A percentile compares a stretch with the other conserved stretches of the same genome.
These are phyloP conservation scores for Tetrapisispora nanseiensis DNA, from an alignment of 805 yeast species.

Conservation along the genomic window DNA sequence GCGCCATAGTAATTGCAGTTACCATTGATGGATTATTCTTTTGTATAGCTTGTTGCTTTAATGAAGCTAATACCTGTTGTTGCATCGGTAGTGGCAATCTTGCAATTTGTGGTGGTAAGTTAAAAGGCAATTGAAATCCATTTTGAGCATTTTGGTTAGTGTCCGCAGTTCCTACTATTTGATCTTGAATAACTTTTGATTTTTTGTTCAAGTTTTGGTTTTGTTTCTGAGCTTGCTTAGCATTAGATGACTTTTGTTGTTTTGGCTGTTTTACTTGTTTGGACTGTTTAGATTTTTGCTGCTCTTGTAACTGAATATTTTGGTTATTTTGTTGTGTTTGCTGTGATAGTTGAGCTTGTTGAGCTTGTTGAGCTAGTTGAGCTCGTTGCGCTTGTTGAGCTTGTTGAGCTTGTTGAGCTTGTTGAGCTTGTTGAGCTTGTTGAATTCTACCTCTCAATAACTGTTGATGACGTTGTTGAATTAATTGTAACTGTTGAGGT, in stretches of 20 bases:
- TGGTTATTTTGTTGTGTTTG: conserved; percentile 8
- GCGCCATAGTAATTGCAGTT: conserved; percentile 23
- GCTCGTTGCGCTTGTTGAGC: conserved; percentile 6
- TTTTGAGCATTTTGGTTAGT: neutral
- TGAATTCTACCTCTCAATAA: conserved; percentile 22
- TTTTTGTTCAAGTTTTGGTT: conserved; percentile 4
- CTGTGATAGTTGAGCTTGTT: conserved; percentile 10
- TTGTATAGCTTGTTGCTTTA: conserved; percentile 27
- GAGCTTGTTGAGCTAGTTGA: conserved; percentile 6
- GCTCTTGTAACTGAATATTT: conserved; percentile 6
- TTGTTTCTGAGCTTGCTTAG: conserved; percentile 5
- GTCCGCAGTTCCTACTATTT: neutral
- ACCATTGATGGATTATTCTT: conserved; percentile 25
- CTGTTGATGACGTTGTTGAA: conserved; percentile 30
- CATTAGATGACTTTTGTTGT: conserved; percentile 3
- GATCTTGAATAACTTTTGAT: conserved; percentile 1
- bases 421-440: conserved; percentile 16
- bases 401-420: conserved; percentile 7
- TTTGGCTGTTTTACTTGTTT: neutral
- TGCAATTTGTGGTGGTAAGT: conserved; percentile 29
- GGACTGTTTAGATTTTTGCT: conserved; percentile 2
- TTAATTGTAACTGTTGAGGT: conserved; percentile 26
- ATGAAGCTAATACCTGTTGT: conserved; percentile 23
- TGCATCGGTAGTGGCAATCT: conserved; percentile 27
- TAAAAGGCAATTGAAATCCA: conserved; percentile 8